These are phyloP conservation scores for Suillus ampliporus DNA, from an alignment of 768 basidiomycete species.

Conservation along the genomic window DNA sequence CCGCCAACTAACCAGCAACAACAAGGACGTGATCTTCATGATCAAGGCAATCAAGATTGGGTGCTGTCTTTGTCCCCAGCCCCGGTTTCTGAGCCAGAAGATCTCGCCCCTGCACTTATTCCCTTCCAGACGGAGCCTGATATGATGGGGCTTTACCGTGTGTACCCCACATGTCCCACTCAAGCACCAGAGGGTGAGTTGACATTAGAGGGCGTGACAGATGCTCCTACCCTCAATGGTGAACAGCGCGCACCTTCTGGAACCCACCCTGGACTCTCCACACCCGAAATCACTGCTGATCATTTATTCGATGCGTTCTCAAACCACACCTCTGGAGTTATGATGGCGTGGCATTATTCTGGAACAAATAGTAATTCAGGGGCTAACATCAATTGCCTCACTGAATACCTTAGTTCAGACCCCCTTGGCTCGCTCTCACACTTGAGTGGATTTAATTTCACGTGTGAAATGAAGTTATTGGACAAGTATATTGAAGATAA, in stretches of 20 bases:
- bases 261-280: background rate
- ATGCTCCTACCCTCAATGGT: background rate
- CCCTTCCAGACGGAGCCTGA: constrained; percentile 6
- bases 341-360: constrained; percentile 5
- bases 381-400: background rate
- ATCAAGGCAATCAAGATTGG: background rate
- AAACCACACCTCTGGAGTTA: constrained; percentile 16
- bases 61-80: background rate
- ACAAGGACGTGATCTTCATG: background rate
- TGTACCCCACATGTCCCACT: constrained; percentile 5
- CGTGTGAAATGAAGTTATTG: constrained; percentile 18
- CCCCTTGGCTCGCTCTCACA: background rate
- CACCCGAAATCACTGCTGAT: background rate
- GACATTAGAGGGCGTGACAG: constrained; percentile 1
- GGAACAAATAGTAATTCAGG: constrained; percentile 23
- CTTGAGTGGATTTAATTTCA: constrained; percentile 28
- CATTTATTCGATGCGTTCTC: constrained; percentile 22
- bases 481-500: constrained; percentile 14
- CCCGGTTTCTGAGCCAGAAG: background rate
- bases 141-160: background rate
- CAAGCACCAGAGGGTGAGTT: background rate
- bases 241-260: background rate
- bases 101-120: background rate
- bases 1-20: constrained; percentile 4
- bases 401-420: background rate